Evolutionary conservation across 2,329 filamentous ascomycete genomes (phyloP).

Genomic region (Pseudonectria buxi): DNA sequence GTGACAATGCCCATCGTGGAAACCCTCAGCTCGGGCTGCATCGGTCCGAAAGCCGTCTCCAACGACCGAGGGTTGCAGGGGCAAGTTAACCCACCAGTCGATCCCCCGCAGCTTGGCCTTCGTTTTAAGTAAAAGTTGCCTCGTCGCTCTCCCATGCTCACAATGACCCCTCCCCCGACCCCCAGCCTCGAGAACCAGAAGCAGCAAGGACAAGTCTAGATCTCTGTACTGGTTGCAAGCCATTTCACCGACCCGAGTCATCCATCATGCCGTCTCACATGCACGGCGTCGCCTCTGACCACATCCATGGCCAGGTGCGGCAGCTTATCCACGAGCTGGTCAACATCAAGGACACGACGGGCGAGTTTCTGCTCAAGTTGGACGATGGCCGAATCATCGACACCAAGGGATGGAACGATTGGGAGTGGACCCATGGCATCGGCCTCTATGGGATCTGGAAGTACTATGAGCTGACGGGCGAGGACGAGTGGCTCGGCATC

Average conservation of each 20-base stretch:
- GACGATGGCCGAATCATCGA: conserved; percentile 71
- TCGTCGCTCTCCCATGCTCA: not conserved
- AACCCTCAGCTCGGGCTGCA: conserved; percentile 13
- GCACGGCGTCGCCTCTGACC: conserved; percentile 39
- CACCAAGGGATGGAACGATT: conserved; percentile 77
- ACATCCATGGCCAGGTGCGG: conserved; percentile 51
- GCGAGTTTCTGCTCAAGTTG: conserved; percentile 65
- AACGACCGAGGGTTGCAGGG: not conserved
- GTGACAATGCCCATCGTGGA: too few species aligned
- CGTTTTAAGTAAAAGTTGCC: not conserved
- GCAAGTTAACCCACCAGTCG: not conserved
- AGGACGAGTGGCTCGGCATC: conserved; percentile 51
- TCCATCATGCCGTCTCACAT: conserved; percentile 26
- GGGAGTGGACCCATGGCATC: conserved; percentile 79
- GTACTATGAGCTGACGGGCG: conserved; percentile 67
- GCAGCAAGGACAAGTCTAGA: not conserved
- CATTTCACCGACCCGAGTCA: too few species aligned
- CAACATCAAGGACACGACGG: conserved; percentile 69
- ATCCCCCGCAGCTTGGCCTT: too few species aligned
- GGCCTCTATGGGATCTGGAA: conserved; percentile 78
- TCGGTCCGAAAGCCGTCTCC: conserved; percentile 11
- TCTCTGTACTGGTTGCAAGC: too few species aligned
- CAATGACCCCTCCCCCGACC: too few species aligned
- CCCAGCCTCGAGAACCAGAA: not conserved
- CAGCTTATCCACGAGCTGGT: conserved; percentile 67